Conservation (phyloP, 495 filamentous ascomycete genomes). For the Aspergillus heteromorphus region DNA sequence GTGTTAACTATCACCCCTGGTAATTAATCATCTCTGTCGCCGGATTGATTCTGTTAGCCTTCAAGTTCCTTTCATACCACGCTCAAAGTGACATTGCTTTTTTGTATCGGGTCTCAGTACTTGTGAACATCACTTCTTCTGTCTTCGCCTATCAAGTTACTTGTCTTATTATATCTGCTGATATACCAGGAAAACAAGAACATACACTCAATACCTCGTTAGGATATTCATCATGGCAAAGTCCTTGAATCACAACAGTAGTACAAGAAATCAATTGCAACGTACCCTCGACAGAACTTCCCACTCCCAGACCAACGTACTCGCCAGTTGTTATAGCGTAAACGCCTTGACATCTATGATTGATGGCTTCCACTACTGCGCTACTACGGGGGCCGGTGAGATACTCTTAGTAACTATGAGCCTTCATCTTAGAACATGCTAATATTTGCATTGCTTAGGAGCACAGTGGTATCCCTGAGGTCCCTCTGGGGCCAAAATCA, state of each 20-base stretch:
- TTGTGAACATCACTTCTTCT: too few relatives aligned
- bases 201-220: too few relatives aligned
- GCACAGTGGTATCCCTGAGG: constrained; percentile 98
- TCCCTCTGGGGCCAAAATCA: constrained; percentile 72
- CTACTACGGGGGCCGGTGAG: constrained; percentile 74
- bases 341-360: constrained; percentile 50
- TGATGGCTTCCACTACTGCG: constrained; percentile 89
- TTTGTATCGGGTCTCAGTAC: too few relatives aligned
- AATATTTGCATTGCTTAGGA: constrained; percentile 43
- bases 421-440: constrained; percentile 1
- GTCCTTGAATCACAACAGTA: constrained; percentile 61
- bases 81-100: not conserved
- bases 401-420: constrained; percentile 1
- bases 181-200: not conserved
- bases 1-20: too few relatives aligned
- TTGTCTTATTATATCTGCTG: not conserved
- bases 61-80: not conserved
- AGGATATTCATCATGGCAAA: constrained; percentile 39
- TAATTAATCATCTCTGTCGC: too few relatives aligned
- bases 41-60: not conserved
- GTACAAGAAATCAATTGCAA: constrained; percentile 66
- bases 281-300: constrained; percentile 40
- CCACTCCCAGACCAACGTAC: constrained; percentile 57
- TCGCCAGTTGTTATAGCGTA: constrained; percentile 81
- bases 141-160: too few relatives aligned